These are phyloP conservation scores for Lantana camara DNA, from an alignment of 257 asterid genomes.

Conservation along the genomic window DNA sequence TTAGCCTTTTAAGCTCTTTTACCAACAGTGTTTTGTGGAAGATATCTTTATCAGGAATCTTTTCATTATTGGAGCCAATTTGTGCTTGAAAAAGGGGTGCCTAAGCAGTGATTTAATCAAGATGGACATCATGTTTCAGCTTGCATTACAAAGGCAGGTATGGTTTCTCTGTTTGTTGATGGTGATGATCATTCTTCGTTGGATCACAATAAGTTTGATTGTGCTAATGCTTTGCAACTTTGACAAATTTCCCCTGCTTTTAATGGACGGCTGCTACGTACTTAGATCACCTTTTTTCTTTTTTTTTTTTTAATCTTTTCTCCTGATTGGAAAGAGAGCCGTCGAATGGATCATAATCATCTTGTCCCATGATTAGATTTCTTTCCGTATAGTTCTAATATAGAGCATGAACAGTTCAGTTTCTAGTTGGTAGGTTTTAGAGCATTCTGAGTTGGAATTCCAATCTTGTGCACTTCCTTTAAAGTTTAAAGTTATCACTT, in stretches of 20 bases:
- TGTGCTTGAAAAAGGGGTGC: not conserved
- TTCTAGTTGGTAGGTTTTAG: constrained; percentile 13
- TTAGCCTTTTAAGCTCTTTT: not conserved
- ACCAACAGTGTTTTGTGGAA: not conserved
- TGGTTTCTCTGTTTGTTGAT: constrained; percentile 2
- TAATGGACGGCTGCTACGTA: constrained; percentile 14
- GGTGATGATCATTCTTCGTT: not conserved
- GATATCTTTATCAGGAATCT: not conserved
- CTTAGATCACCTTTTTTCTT: constrained; percentile 1
- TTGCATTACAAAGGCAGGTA: not conserved
- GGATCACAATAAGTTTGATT: too few species aligned
- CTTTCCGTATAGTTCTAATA: not conserved
- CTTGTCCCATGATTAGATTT: constrained; percentile 7
- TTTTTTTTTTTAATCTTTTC: too few species aligned
- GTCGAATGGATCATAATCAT: constrained; percentile 20
- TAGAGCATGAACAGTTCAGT: constrained; percentile 5
- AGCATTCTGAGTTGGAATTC: constrained; percentile 44
- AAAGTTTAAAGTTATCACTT: too few species aligned
- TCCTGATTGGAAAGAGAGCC: constrained; percentile 27
- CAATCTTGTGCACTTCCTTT: constrained; percentile 15
- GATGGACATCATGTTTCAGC: not conserved
- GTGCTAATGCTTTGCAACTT: constrained; percentile 22
- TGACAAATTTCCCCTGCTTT: constrained; percentile 21
- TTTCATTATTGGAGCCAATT: not conserved
- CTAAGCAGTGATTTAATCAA: not conserved